These are phyloP conservation scores for Cordyceps militaris DNA, from an alignment of 2,329 filamentous ascomycete genomes.

Conservation along the genomic window DNA sequence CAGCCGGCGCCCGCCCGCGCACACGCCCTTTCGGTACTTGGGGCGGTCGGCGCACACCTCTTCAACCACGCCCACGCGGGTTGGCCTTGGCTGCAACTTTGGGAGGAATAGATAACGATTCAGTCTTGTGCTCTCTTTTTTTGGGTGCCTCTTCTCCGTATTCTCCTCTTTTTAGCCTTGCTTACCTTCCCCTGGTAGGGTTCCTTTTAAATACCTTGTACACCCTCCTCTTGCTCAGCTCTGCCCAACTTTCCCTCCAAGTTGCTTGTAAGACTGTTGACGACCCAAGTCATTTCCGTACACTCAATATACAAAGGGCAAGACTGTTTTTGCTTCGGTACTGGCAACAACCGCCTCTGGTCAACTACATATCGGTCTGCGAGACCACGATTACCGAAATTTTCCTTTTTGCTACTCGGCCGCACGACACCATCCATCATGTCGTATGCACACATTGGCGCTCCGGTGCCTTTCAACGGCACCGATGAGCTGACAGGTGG, in stretches of 20 bases:
- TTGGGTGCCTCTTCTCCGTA: not conserved
- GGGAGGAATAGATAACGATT: constrained; percentile 7
- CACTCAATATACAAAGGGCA: not conserved
- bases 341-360: not conserved
- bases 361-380: not conserved
- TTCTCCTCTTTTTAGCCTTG: constrained; percentile 13
- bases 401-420: not conserved
- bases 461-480: constrained; percentile 56
- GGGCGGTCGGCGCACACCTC: not conserved
- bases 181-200: constrained; percentile 7
- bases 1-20: not conserved
- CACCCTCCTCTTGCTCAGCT: not conserved
- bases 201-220: constrained; percentile 6
- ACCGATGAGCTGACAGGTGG: constrained; percentile 60
- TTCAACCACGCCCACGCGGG: not conserved
- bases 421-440: constrained; percentile 28
- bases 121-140: not conserved
- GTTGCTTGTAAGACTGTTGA: no score
- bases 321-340: not conserved
- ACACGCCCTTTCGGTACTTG: constrained; percentile 7
- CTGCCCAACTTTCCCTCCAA: not conserved
- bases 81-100: not conserved
- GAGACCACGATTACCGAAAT: not conserved
- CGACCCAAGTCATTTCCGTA: no score
- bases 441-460: constrained; percentile 54